Evolutionary conservation across 768 basidiomycete species (phyloP), one percentile per base, ranked within the genome.

Genomic region (Phanerochaete carnosa): DNA sequence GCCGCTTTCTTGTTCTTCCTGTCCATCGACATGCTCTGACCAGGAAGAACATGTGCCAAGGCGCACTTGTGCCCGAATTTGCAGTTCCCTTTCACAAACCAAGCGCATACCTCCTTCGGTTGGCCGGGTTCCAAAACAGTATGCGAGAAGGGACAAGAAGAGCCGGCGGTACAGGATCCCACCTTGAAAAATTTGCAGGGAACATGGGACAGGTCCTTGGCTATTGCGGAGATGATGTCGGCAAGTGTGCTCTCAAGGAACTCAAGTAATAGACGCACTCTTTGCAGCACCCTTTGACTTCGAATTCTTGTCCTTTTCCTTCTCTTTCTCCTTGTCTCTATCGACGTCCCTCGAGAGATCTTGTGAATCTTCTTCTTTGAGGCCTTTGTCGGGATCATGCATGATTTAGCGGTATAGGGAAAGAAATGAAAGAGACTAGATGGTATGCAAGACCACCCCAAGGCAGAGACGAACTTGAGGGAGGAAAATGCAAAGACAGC

Each of bases 101-200:
- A 94, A 5, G 90, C 85, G 68, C 92, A 93, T 43, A 86, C 83
- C 64, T 91, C 91, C 72, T 93, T 92, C 62, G 85, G 84, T 47
- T 83, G 83, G 2, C 92, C 89, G 29, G 92, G 87, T 65, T 94
- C 91, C 60, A 82, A 75, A 6, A 79, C 68, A 60, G 73, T 70
- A 73, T 98, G 96, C 29, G 94, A 95, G 82, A 98, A 98, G n/a
- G 93, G 94, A 73, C 96, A 98, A 2, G 91, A 89, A 2, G 92
- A 78, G 33, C 95, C 95, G 11, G 95, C 95, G 3, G 95, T 96
- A 75, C 95, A 98, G 13, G 87, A 89, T 33, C 95, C 94, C 64
- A 92, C 90, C 70, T 90, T 92, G 85, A 87, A 97, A 83, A 98
- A 98, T 77, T 96, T 92, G 79, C 96, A 98, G 1, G 95, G 95